A percentile compares a stretch with the other conserved stretches of the same genome.
Evolutionary conservation across 306 rosid genomes (phyloP).

Genomic region (Luffa aegyptiaca): DNA sequence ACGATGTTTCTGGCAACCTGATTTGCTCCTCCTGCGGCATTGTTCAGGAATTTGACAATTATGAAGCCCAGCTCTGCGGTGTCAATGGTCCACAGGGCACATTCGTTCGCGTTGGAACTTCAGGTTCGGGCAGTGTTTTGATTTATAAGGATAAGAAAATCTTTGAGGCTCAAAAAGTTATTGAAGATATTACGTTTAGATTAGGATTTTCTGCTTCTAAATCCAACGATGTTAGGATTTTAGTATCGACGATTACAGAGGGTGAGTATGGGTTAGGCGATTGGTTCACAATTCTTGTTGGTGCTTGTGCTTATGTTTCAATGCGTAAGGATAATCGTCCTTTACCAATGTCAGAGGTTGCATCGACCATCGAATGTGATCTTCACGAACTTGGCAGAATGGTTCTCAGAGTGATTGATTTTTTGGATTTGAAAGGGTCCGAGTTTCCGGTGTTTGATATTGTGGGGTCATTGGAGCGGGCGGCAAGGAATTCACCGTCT

Average conservation of each 20-base stretch:
- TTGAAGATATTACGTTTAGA: slow-evolving; percentile 28
- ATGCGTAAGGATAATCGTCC: slow-evolving; percentile 44
- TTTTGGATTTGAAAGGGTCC: slow-evolving; percentile 26
- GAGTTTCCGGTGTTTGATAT: slow-evolving; percentile 55
- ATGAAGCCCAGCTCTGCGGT: slow-evolving; percentile 40
- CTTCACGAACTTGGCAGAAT: slow-evolving; percentile 50
- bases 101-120: slow-evolving; percentile 41
- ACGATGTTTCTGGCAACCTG: slow-evolving; percentile 24
- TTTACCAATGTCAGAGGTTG: slow-evolving; percentile 50
- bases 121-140: slow-evolving; percentile 33
- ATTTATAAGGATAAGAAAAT: slow-evolving; percentile 37
- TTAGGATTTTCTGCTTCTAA: slow-evolving; percentile 31
- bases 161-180: slow-evolving; percentile 28
- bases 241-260: slow-evolving; percentile 42
- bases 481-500: slow-evolving; percentile 20
- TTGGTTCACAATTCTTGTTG: slow-evolving; percentile 55
- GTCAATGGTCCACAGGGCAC: slow-evolving; percentile 48
- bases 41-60: slow-evolving; percentile 39
- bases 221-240: slow-evolving; percentile 22
- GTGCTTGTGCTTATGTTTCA: slow-evolving; percentile 53
- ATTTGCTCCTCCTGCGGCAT: slow-evolving; percentile 37
- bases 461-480: slow-evolving; percentile 39
- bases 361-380: slow-evolving; percentile 33
- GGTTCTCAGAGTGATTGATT: slow-evolving; percentile 44
- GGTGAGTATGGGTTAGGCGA: slow-evolving; percentile 57